Base-by-base conservation (phyloP, 1,284 basidiomycete species). In the Irpex sp. region DNA sequence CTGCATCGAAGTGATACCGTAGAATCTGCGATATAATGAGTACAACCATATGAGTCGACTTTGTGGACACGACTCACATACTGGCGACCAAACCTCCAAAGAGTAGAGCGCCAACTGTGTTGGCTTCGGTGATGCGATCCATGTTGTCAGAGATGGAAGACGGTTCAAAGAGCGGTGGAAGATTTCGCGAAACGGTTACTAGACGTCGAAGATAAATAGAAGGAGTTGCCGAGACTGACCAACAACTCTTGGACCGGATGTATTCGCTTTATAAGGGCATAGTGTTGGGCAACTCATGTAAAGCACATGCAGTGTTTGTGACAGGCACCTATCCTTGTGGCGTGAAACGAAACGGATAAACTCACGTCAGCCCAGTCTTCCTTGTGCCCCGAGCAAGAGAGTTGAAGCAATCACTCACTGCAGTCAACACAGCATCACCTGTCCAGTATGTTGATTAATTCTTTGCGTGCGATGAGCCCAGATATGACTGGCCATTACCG, bases 1-100 rank as follows among this genome's bases (percentile, higher is more conserved):
- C 38, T 61, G 60, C 9, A 61, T 37, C 17, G 36, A 11, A 11
- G 60, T 61, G 34, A 61, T 61, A 13, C 60, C 60, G 52, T 61
- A 61, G 2, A 61, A 13, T 36, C 60, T 61, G 31, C 31, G n/a
- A 19, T 15, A 17, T 47, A 34, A 38, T 38, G 11, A 19, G 11
- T 51, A 51, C 15, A 54, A 11, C 26, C 5, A 11, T 13, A 47
- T 9, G 9, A 11, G 13, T n/a, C 31, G 36, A 34, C 40, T 40
- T 9, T 13, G 5, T 4, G 4, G 31, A 49, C 5, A 47, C 13
- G n/a, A 44, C 59, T 11, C 31, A 62, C 61, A 58, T 49, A 15
- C 52, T 19, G 31, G 40, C 56, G 5, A 62, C 40, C n/a, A 62
- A 44, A 8, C 61, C 61, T 3, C 61, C 61, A 19, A 62, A 19